Evolutionary conservation across 1,284 basidiomycete genomes (phyloP).

Genomic region (Melampsora americana): DNA sequence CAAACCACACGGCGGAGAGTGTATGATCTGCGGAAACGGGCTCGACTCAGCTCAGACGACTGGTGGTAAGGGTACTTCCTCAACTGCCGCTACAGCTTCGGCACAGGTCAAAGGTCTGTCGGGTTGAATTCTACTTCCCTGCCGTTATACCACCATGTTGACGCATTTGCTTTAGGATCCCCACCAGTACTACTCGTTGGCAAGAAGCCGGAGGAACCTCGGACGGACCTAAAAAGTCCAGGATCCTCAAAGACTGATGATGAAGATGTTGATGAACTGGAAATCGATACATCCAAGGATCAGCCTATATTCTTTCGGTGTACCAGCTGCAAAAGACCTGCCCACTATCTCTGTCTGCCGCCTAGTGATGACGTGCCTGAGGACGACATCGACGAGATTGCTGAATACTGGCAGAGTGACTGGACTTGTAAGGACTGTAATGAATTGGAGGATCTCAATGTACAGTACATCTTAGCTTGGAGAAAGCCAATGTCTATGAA

Average conservation of each 20-base stretch:
- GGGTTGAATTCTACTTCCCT: not conserved
- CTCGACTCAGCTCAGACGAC: not conserved
- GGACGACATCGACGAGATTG: constrained; percentile 62
- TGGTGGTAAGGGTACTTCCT: not conserved
- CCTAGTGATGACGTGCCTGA: constrained; percentile 59
- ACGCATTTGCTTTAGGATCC: no score
- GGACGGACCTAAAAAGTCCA: not conserved
- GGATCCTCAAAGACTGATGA: not conserved
- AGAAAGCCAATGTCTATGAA: constrained; percentile 53
- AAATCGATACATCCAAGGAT: not conserved
- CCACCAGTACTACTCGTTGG: not conserved
- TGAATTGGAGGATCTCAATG: constrained; percentile 63
- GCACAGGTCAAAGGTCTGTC: not conserved
- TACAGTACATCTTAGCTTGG: constrained; percentile 92
- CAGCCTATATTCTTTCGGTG: constrained; percentile 69
- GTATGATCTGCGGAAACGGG: constrained; percentile 28
- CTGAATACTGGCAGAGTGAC: constrained; percentile 53
- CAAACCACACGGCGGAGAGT: constrained; percentile 28
- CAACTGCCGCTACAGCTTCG: not conserved
- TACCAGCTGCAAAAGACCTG: constrained; percentile 70
- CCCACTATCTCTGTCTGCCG: constrained; percentile 66
- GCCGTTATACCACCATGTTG: not conserved
- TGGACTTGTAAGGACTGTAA: constrained; percentile 77
- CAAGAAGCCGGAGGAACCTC: not conserved
- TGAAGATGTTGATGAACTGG: not conserved